phyloP scores from a whole-genome alignment of 1,284 basidiomycete genomes.

The Puccinia hordei region DNA sequence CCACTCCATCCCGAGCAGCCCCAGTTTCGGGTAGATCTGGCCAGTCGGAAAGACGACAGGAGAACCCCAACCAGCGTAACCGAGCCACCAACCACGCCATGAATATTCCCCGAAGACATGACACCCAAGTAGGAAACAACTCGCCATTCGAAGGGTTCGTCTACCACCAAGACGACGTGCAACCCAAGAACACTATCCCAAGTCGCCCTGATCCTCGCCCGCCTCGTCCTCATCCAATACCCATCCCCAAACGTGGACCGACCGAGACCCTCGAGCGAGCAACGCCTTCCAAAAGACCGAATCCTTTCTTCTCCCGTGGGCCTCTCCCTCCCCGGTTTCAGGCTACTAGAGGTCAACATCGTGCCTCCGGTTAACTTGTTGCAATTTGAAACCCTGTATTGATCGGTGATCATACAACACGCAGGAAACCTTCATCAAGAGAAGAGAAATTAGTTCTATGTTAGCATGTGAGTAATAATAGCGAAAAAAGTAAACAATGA shows the following conservation, averaged over 20 bases:
- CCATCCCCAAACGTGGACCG: not conserved
- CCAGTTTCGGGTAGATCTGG: not conserved
- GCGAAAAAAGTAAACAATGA: constrained; percentile 86
- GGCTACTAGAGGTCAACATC: not conserved
- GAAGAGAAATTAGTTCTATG: not conserved
- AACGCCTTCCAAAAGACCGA: constrained; percentile 1
- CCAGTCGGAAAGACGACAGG: not conserved
- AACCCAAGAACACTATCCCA: not conserved
- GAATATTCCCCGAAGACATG: not conserved
- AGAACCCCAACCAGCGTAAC: not conserved
- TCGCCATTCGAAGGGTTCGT: not conserved
- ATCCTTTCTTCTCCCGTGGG: not conserved
- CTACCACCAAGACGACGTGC: not conserved
- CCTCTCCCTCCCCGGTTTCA: not conserved
- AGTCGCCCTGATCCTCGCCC: not conserved
- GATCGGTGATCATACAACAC: constrained; percentile 47
- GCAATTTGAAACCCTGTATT: constrained; percentile 43
- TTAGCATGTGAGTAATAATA: constrained; percentile 60
- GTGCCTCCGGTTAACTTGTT: constrained; percentile 38
- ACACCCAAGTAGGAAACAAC: not conserved
- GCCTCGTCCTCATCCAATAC: not conserved
- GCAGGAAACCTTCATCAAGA: constrained; percentile 23
- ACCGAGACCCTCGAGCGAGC: constrained; percentile 1
- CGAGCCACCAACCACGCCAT: not conserved
- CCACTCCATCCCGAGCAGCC: not conserved